phyloP scores from a whole-genome alignment of 1,139 yeast species.

The Taiozyma sp. region DNA sequence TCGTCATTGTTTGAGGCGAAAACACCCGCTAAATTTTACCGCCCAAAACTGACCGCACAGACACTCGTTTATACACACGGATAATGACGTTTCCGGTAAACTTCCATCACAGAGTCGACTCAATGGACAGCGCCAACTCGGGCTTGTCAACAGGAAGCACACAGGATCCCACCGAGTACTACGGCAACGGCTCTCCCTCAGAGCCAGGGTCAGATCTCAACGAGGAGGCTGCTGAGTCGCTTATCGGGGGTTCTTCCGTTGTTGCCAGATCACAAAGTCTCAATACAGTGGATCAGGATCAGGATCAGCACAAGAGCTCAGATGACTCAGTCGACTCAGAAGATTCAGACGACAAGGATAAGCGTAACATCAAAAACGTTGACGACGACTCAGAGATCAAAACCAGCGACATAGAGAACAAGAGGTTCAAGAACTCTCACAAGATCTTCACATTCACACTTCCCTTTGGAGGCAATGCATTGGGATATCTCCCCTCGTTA shows the following conservation, averaged over 20 bases:
- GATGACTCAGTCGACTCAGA: not conserved
- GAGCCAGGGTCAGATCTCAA: not conserved
- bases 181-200: not conserved
- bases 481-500: constrained; percentile 22
- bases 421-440: constrained; percentile 22
- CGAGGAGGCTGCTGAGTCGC: constrained; percentile 11
- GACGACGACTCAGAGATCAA: constrained; percentile 7
- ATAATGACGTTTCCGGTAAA: not conserved
- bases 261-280: constrained; percentile 1
- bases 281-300: not conserved
- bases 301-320: not conserved
- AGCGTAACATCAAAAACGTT: not conserved
- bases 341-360: not conserved
- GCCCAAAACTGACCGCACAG: not conserved
- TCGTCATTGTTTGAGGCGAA: not conserved
- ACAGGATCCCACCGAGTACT: not conserved
- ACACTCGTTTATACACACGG: not conserved
- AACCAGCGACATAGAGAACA: constrained; percentile 8
- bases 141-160: not conserved
- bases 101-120: not conserved
- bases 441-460: constrained; percentile 38
- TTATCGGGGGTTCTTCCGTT: constrained; percentile 26
- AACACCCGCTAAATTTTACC: not conserved
- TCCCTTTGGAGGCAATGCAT: constrained; percentile 36
- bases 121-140: not conserved